Evolutionary conservation across 2,329 filamentous ascomycete species (phyloP).

Genomic region (Sporothrix phasma): DNA sequence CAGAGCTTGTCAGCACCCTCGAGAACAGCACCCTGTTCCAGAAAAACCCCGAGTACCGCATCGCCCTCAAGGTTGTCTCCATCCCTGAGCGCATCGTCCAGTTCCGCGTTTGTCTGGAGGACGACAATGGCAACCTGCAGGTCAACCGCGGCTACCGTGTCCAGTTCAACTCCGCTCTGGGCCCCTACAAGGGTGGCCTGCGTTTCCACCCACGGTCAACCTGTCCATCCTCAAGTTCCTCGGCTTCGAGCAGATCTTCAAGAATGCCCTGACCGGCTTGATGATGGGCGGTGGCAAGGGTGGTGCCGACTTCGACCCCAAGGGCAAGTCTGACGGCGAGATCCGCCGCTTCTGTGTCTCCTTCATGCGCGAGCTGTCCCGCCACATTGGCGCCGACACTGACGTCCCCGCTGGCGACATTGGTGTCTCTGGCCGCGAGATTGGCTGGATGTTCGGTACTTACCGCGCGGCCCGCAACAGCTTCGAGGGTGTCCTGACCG

Average conservation of each 20-base stretch:
- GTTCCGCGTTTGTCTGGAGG: constrained; percentile 94
- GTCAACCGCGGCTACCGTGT: constrained; percentile 94
- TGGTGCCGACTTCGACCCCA: constrained; percentile 96
- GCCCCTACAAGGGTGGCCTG: constrained; percentile 96
- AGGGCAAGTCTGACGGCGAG: constrained; percentile 95
- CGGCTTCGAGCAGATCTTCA: constrained; percentile 99
- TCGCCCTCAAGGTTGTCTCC: constrained; percentile 74
- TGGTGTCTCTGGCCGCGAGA: constrained; percentile 82
- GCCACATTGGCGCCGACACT: constrained; percentile 92
- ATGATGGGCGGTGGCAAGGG: constrained; percentile 97
- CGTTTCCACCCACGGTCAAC: constrained; percentile 84
- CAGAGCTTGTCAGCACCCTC: constrained; percentile 90
- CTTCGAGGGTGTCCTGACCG: constrained; percentile 94
- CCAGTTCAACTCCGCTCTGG: constrained; percentile 96
- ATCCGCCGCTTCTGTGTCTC: constrained; percentile 93
- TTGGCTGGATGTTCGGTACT: constrained; percentile 89
- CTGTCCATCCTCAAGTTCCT: constrained; percentile 85
- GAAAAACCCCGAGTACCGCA: constrained; percentile 90
- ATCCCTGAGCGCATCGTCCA: constrained; percentile 93
- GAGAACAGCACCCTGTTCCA: constrained; percentile 89
- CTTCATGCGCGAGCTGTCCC: constrained; percentile 93
- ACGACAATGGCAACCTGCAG: constrained; percentile 80
- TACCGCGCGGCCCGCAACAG: constrained; percentile 82
- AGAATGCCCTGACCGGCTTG: constrained; percentile 94
- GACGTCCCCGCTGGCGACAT: constrained; percentile 97